Percentiles rank a stretch among this genome's conserved stretches.
Evolutionary conservation across 352 stramenopile genomes (phyloP).

Genomic region (Blastocystis sp.): DNA sequence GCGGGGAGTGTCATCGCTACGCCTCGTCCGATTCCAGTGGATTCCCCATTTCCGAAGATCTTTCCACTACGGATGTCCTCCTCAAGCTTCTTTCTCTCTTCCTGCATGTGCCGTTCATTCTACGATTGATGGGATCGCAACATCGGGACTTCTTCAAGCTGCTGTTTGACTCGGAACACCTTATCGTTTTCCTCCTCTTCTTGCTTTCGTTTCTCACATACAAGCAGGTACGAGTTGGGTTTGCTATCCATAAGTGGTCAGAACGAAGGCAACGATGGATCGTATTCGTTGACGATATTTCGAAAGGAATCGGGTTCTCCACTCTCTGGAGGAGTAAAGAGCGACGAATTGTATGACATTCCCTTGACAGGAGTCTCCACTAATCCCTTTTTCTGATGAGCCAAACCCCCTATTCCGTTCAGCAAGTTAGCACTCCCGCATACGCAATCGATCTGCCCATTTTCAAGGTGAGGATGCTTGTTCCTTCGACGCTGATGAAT

Average conservation of each 20-base stretch:
- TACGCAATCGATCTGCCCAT: constrained; percentile 20
- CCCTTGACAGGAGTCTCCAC: not conserved
- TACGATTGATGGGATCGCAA: not conserved
- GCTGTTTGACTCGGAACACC: constrained; percentile 42
- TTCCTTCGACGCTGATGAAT: not conserved
- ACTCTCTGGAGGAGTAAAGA: constrained; percentile 2
- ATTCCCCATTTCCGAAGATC: not conserved
- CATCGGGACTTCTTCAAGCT: constrained; percentile 10
- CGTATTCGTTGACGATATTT: constrained; percentile 17
- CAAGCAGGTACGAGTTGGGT: constrained; percentile 34
- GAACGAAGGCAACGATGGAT: constrained; percentile 28
- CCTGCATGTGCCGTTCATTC: constrained; percentile 38
- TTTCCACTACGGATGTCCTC: constrained; percentile 39
- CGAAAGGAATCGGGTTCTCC: constrained; percentile 3
- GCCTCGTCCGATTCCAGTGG: constrained; percentile 9
- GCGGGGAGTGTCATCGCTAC: constrained; percentile 35
- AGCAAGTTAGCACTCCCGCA: constrained; percentile 15
- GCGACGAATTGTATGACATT: constrained; percentile 35
- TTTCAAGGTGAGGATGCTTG: not conserved
- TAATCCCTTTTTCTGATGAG: constrained; percentile 7
- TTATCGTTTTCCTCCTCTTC: constrained; percentile 35
- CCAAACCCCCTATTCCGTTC: constrained; percentile 12
- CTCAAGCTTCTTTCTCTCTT: constrained; percentile 27
- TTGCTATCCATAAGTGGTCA: constrained; percentile 3
- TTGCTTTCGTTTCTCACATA: constrained; percentile 33